Percentiles rank a stretch among this genome's conserved stretches.
These are phyloP conservation scores for Ustilago trichophora DNA, from an alignment of 1,284 basidiomycete species.

Conservation along the genomic window DNA sequence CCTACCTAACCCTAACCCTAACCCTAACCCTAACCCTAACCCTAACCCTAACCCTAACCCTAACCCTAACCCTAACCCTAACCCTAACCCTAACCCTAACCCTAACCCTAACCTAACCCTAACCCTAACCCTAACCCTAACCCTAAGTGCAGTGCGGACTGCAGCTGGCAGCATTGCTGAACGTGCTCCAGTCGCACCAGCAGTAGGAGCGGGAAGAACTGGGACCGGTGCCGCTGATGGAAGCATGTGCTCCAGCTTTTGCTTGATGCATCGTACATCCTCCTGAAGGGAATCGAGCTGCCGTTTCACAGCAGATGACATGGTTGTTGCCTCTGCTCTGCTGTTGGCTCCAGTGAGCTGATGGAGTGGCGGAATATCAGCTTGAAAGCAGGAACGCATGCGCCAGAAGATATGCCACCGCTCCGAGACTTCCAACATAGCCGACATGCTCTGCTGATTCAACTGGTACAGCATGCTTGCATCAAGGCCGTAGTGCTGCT, in stretches of 20 bases:
- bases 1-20: too few species aligned
- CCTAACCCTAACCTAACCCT: conserved; percentile 13
- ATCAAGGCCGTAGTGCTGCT: not conserved
- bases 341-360: too few species aligned
- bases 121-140: conserved; percentile 17
- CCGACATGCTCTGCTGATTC: not conserved
- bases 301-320: not conserved
- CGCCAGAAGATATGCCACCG: not conserved
- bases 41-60: too few species aligned
- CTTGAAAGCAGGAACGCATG: not conserved
- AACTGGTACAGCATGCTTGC: not conserved
- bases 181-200: too few species aligned
- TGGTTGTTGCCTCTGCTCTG: too few species aligned
- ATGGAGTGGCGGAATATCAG: not conserved
- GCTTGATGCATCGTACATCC: not conserved
- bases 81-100: conserved; percentile 27
- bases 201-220: too few species aligned
- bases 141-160: not conserved
- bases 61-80: conserved; percentile 16
- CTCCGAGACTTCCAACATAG: too few species aligned
- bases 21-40: too few species aligned
- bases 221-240: not conserved
- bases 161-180: too few species aligned
- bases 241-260: not conserved
- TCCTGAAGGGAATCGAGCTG: not conserved